These are phyloP conservation scores for Blastocystis sp. DNA, from an alignment of 352 stramenopile genomes.

Conservation along the genomic window DNA sequence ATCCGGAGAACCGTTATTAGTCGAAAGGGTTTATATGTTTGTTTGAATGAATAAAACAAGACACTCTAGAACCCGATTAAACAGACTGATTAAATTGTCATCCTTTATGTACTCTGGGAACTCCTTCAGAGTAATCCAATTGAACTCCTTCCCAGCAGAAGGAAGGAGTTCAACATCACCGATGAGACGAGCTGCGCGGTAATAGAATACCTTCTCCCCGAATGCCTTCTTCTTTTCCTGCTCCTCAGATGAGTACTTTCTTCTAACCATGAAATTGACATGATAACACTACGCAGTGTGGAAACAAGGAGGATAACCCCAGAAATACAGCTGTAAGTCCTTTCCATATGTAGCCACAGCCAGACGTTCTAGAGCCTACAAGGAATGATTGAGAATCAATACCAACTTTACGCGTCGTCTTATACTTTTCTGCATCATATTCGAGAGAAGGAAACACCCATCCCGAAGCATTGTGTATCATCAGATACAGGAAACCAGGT, in stretches of 20 bases:
- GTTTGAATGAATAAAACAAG: neutral
- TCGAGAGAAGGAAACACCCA: slow-evolving; percentile 16
- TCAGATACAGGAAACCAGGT: slow-evolving; percentile 39
- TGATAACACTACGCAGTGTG: neutral
- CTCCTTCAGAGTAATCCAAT: slow-evolving; percentile 44
- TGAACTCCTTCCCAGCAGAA: slow-evolving; percentile 39
- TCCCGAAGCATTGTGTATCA: neutral
- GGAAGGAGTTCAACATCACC: slow-evolving; percentile 11
- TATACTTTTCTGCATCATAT: slow-evolving; percentile 8
- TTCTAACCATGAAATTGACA: neutral
- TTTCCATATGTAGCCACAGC: slow-evolving; percentile 31
- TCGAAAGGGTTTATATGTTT: slow-evolving; percentile 1
- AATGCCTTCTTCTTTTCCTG: slow-evolving; percentile 21
- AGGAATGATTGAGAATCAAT: neutral
- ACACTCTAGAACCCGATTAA: slow-evolving; percentile 47
- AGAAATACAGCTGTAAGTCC: slow-evolving; percentile 43
- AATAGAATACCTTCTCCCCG: slow-evolving; percentile 58
- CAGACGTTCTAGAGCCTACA: slow-evolving; percentile 28
- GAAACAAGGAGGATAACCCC: slow-evolving; percentile 36
- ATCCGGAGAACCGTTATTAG: neutral
- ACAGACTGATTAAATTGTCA: slow-evolving; percentile 32
- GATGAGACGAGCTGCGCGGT: slow-evolving; percentile 43
- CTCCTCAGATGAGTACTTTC: slow-evolving; percentile 14
- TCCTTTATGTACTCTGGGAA: slow-evolving; percentile 52
- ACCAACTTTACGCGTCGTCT: neutral